phyloP scores from a whole-genome alignment of 345 rosid genomes.

The Clarkia xantiana region DNA sequence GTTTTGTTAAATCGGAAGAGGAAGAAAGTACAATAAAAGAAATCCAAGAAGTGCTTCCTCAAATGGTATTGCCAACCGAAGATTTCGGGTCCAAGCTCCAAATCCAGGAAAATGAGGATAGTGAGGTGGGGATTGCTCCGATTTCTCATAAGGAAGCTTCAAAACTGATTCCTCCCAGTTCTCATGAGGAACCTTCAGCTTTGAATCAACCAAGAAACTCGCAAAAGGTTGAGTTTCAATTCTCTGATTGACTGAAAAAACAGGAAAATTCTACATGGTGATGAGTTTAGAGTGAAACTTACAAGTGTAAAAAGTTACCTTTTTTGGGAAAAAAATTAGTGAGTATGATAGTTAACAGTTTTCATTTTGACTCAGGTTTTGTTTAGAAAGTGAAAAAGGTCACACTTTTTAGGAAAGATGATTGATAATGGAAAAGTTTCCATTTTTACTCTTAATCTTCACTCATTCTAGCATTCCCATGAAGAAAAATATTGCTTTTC shows the following conservation, averaged over 20 bases:
- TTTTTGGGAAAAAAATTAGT: no score
- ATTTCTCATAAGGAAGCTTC: slow-evolving; percentile 17
- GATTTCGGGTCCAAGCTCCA: slow-evolving; percentile 1
- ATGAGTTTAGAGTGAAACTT: no score
- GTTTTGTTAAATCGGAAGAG: slow-evolving; percentile 11
- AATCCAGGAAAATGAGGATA: slow-evolving; percentile 11
- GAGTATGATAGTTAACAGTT: no score
- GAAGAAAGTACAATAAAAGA: slow-evolving; percentile 17
- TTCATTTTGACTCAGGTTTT: no score
- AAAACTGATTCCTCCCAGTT: slow-evolving; percentile 19
- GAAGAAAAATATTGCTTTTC: slow-evolving; percentile 1
- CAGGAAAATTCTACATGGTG: no score
- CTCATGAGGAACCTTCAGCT: slow-evolving; percentile 18
- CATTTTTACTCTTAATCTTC: no score
- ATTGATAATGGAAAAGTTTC: no score
- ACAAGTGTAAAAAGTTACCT: no score
- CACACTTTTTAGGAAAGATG: no score
- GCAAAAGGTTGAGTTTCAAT: slow-evolving; percentile 35
- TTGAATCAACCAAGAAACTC: slow-evolving; percentile 21
- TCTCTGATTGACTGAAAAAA: neutral
- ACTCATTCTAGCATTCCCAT: no score
- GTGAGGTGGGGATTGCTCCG: slow-evolving; percentile 13
- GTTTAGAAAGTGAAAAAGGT: no score
- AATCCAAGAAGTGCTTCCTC: slow-evolving; percentile 11
- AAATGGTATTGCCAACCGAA: no score